Percentiles rank a stretch among this genome's conserved stretches.
Evolutionary conservation across 179 eudicot genomes (phyloP).

Genomic region (Actinidia arguta): DNA sequence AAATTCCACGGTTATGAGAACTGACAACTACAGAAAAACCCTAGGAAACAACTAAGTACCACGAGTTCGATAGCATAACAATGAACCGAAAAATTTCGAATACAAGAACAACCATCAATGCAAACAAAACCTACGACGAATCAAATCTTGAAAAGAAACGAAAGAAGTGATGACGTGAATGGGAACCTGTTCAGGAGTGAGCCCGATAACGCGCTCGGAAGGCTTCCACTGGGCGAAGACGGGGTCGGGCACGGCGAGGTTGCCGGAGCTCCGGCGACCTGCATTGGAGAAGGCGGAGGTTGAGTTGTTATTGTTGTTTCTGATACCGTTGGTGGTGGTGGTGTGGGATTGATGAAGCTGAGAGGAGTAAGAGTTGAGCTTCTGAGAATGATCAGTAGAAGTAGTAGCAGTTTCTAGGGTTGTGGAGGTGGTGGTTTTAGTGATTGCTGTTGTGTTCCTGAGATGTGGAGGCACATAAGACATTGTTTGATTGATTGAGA

Average conservation of each 20-base stretch:
- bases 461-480: constrained; percentile 65
- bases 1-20: background rate
- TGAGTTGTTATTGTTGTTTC: background rate
- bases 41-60: background rate
- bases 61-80: no score
- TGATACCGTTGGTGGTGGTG: background rate
- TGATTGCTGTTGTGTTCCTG: constrained; percentile 32
- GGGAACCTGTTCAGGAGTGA: constrained; percentile 51
- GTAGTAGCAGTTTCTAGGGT: constrained; percentile 27
- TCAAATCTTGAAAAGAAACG: background rate
- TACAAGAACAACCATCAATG: background rate
- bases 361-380: constrained; percentile 24
- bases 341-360: constrained; percentile 2
- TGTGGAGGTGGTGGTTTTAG: constrained; percentile 26
- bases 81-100: background rate
- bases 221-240: constrained; percentile 53
- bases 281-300: constrained; percentile 28
- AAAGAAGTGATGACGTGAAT: background rate
- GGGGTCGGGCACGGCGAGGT: constrained; percentile 35
- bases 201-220: constrained; percentile 53
- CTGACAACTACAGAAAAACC: background rate
- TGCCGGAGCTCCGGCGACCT: constrained; percentile 42
- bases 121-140: background rate
- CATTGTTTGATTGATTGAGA: constrained; percentile 37
- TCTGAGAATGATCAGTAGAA: constrained; percentile 14